Percentiles rank a stretch among this genome's conserved stretches.
These are phyloP conservation scores for Sporothrix brunneoviolacea DNA, from an alignment of 2,329 filamentous ascomycete genomes.

Conservation along the genomic window DNA sequence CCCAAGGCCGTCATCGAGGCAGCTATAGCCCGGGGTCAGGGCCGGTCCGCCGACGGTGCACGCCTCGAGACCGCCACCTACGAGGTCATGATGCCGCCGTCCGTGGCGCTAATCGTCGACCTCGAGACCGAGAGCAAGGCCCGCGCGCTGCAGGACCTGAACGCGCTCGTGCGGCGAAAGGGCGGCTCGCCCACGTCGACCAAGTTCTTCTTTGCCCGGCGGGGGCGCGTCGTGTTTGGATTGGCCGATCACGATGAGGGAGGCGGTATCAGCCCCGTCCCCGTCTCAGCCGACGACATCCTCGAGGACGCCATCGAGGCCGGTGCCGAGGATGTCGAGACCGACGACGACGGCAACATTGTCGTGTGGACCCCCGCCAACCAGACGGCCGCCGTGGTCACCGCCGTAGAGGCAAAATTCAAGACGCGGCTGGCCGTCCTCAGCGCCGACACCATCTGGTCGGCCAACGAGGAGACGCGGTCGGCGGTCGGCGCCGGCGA, in stretches of 20 bases:
- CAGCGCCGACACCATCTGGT: constrained; percentile 77
- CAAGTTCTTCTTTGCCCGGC: constrained; percentile 77
- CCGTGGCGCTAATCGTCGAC: constrained; percentile 75
- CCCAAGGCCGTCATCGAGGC: constrained; percentile 73
- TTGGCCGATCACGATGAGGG: constrained; percentile 63
- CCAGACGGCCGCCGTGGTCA: constrained; percentile 57
- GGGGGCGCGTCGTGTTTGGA: constrained; percentile 67
- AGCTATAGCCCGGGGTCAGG: constrained; percentile 83
- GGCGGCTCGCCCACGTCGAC: constrained; percentile 67
- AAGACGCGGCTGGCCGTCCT: constrained; percentile 59
- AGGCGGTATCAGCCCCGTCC: constrained; percentile 60
- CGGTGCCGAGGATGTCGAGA: constrained; percentile 67
- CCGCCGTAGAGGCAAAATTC: constrained; percentile 44
- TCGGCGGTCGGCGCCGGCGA: constrained; percentile 48
- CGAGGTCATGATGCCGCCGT: constrained; percentile 72
- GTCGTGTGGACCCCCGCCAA: constrained; percentile 64
- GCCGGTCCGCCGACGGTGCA: constrained; percentile 66
- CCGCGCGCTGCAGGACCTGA: constrained; percentile 66
- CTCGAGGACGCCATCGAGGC: constrained; percentile 80
- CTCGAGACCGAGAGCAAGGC: constrained; percentile 77
- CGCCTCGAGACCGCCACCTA: constrained; percentile 71
- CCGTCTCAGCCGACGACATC: constrained; percentile 59
- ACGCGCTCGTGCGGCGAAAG: constrained; percentile 61
- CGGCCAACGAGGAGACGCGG: constrained; percentile 72
- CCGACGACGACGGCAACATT: constrained; percentile 59